Percentiles rank a stretch among this genome's conserved stretches.
Evolutionary conservation across 495 filamentous ascomycete species (phyloP).

Genomic region (Pyrenopolyporus hunteri): DNA sequence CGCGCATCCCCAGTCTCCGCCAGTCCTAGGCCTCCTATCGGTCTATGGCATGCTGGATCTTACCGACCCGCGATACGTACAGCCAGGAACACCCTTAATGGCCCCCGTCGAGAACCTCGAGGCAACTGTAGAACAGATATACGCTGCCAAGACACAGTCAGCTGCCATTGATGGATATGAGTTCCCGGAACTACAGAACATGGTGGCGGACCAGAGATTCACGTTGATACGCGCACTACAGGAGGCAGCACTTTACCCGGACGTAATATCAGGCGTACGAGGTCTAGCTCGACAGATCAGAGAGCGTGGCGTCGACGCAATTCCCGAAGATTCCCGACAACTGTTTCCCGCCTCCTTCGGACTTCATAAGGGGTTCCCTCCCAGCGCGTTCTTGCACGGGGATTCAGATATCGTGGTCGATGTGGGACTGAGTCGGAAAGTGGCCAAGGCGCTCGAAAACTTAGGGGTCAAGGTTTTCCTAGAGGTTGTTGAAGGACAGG

Average conservation of each 20-base stretch:
- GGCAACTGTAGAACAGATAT: not conserved
- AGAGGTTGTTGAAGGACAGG: not conserved
- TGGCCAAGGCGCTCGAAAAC: not conserved
- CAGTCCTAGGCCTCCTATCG: not conserved
- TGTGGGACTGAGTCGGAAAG: not conserved
- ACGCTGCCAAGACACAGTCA: not conserved
- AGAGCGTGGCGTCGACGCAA: not conserved
- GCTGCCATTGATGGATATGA: not conserved
- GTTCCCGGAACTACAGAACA: not conserved
- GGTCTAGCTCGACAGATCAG: not conserved
- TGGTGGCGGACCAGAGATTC: not conserved
- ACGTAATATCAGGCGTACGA: not conserved
- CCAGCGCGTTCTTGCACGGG: not conserved
- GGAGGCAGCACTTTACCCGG: not conserved
- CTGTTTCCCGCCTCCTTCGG: not conserved
- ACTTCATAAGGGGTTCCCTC: not conserved
- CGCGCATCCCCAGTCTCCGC: not conserved
- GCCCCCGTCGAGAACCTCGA: not conserved
- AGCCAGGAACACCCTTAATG: not conserved
- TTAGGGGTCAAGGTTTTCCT: not conserved
- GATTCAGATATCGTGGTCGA: not conserved
- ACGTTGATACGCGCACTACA: not conserved
- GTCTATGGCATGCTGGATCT: conserved; percentile 2
- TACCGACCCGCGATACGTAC: not conserved
- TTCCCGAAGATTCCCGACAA: not conserved